Evolutionary conservation across 2,329 filamentous ascomycete genomes (phyloP), one percentile per base, ranked within the genome.

Genomic region (Plenodomus tracheiphilus): DNA sequence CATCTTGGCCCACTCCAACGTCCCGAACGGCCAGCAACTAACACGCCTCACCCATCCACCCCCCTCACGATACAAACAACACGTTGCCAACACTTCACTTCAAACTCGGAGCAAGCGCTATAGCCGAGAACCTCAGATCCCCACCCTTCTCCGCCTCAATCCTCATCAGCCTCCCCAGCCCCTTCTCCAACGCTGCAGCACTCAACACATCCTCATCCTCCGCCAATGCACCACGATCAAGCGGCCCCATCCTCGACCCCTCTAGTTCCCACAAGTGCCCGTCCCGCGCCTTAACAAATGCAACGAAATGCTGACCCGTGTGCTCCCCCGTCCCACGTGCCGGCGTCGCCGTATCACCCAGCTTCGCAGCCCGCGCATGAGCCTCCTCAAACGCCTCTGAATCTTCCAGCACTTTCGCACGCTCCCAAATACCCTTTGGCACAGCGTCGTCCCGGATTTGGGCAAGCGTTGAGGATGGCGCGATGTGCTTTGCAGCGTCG

Each of bases 391-490:
- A 70, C 28, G 61, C 71, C 4, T 71, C 65, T 1, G 72, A 77
- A 43, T 82, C 70, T 50, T 82, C 80, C 4, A 85, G 70, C 18
- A 82, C 69, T 41, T 75, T 66, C 0, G 81, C 81, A n/a, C 81
- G 74, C 25, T 76, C 71, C 5, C 54, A 53, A 7, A 77, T 75
- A 5, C 62, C 61, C 25, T 82, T 74, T 0, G 74, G 75, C 9
- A 79, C 59, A 0, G 78, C 75, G 4, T 71, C 61, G 15, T 72
- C 62, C n/a, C 75, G 62, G 3, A 85, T 69, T 13, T 61, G 60
- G n/a, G 74, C 77, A 3, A 83, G 65, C 1, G 69, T 64, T 1
- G 77, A 79, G 2, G 64, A 75, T 0, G 74, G 65, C 2, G 52
- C 47, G 47, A 85, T 73, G 49, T 74, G 73, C 13, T 72, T 61